Percentiles rank a stretch among this genome's conserved stretches.
Conservation (phyloP, 2,329 filamentous ascomycete genomes). For the Alternaria tenuissima region DNA sequence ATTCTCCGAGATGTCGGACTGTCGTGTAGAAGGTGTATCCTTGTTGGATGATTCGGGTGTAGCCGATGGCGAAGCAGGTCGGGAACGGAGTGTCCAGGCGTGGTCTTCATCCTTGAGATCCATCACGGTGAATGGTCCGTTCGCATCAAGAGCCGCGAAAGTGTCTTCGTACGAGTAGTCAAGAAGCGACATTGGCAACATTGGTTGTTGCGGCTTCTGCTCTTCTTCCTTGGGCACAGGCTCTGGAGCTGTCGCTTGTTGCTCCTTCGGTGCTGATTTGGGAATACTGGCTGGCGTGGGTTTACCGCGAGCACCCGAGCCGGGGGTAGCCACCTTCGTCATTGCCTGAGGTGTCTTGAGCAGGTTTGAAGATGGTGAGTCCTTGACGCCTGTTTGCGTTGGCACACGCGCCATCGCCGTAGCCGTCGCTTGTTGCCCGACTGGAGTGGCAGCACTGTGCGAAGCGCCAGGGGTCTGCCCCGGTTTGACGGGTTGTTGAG, state of each 20-base stretch:
- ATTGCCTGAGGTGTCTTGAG: conserved; percentile 50
- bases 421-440: conserved; percentile 37
- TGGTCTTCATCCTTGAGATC: conserved; percentile 49
- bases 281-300: conserved; percentile 42
- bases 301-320: conserved; percentile 41
- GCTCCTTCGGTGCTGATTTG: conserved; percentile 39
- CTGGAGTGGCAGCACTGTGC: conserved; percentile 49
- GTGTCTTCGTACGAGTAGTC: conserved; percentile 47
- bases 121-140: conserved; percentile 41
- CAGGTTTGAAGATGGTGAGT: conserved; percentile 47
- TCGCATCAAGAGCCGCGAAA: conserved; percentile 43
- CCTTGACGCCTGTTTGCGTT: conserved; percentile 50
- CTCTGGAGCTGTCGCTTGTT: conserved; percentile 24
- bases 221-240: conserved; percentile 33
- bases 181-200: conserved; percentile 38
- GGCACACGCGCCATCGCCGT: conserved; percentile 51
- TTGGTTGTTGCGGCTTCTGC: conserved; percentile 25
- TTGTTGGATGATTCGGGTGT: conserved; percentile 50
- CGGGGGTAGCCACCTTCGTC: conserved; percentile 46
- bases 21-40: conserved; percentile 48
- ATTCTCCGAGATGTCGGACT: conserved; percentile 55
- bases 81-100: conserved; percentile 45
- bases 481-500: conserved; percentile 40
- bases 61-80: conserved; percentile 41
- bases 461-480: conserved; percentile 45